Evolutionary conservation across 495 filamentous ascomycete genomes (phyloP).

Genomic region (Penicillium bovifimosum): DNA sequence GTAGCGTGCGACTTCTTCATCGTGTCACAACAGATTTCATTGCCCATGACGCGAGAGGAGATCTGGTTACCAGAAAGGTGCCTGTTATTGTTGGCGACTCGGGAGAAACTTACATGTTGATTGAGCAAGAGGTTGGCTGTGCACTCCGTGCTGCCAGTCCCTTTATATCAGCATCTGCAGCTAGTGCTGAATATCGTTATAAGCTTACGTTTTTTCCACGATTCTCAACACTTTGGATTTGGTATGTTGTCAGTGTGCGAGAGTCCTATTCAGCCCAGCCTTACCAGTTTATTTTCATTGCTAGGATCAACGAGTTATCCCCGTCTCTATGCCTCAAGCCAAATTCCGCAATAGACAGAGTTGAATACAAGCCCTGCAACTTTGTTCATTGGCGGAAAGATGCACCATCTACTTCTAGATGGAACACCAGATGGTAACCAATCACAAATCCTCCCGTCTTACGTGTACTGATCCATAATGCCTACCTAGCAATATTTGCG

Average conservation of each 20-base stretch:
- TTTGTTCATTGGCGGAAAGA: constrained; percentile 25
- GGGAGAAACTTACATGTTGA: constrained; percentile 27
- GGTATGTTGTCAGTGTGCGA: constrained; percentile 14
- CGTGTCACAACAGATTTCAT: constrained; percentile 27
- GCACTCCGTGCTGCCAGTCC: constrained; percentile 27
- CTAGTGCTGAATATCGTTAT: constrained; percentile 21
- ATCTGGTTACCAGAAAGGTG: constrained; percentile 21
- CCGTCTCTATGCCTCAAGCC: constrained; percentile 26
- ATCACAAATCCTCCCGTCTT: constrained; percentile 3
- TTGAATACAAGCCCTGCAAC: constrained; percentile 31
- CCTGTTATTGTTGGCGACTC: constrained; percentile 26
- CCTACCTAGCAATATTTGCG: constrained; percentile 24
- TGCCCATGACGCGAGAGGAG: constrained; percentile 21
- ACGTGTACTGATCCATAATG: constrained; percentile 17
- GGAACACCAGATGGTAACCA: constrained; percentile 27
- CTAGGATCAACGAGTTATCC: constrained; percentile 27
- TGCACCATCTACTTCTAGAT: constrained; percentile 31
- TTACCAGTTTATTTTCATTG: constrained; percentile 11
- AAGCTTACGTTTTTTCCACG: constrained; percentile 32
- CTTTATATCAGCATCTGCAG: constrained; percentile 14
- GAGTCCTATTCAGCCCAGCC: neutral
- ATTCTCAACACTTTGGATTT: constrained; percentile 29
- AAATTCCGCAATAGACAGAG: constrained; percentile 25
- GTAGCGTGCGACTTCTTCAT: constrained; percentile 22
- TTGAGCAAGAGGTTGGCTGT: constrained; percentile 25